Evolutionary conservation across 108 stramenopile species (phyloP).

Genomic region (Cyclotella baltica): DNA sequence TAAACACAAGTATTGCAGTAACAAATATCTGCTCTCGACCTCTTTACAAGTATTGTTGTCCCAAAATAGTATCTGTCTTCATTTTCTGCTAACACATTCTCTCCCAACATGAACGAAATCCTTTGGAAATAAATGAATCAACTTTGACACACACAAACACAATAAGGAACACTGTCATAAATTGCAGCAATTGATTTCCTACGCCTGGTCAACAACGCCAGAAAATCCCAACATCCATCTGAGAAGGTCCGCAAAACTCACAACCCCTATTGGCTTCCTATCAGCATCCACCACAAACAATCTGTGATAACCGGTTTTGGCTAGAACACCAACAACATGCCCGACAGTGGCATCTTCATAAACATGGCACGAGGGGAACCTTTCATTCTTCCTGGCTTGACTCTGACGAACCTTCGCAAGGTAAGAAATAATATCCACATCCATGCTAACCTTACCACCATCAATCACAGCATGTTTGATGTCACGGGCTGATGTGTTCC

Average conservation of each 20-base stretch:
- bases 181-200: too few species aligned
- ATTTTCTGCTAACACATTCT: too few species aligned
- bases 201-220: too few species aligned
- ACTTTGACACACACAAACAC: too few species aligned
- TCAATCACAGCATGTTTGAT: conserved; percentile 59
- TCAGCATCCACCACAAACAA: conserved; percentile 62
- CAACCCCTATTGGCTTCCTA: conserved; percentile 58
- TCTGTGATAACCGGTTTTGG: conserved; percentile 63
- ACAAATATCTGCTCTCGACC: too few species aligned
- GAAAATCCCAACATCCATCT: conserved; percentile 29
- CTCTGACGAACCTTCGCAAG: conserved; percentile 56
- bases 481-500: conserved; percentile 59
- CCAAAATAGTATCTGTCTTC: too few species aligned
- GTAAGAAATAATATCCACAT: conserved; percentile 57
- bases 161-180: too few species aligned
- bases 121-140: too few species aligned
- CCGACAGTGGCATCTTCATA: conserved; percentile 60
- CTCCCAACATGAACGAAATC: too few species aligned
- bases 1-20: too few species aligned
- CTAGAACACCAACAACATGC: conserved; percentile 57
- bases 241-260: conserved; percentile 57
- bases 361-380: conserved; percentile 55
- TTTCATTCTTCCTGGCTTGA: conserved; percentile 43
- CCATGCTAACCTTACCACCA: conserved; percentile 51
- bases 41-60: too few species aligned